Evolutionary conservation across 2,329 filamentous ascomycete genomes (phyloP).

Genomic region (Cladosporium halotolerans): DNA sequence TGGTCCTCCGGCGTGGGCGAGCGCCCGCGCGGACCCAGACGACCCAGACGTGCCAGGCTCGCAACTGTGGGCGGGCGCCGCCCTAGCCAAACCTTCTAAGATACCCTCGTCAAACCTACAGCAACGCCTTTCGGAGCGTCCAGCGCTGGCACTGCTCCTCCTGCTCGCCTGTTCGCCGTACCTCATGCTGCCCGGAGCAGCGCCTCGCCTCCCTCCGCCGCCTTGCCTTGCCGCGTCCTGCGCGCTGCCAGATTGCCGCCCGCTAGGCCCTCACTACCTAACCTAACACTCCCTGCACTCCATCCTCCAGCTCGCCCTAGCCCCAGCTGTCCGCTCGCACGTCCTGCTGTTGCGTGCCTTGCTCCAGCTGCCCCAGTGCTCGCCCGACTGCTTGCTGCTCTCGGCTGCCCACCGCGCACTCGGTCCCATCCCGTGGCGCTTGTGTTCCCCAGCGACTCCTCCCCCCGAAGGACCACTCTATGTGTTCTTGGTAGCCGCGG

Average conservation of each 20-base stretch:
- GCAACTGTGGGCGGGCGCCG: neutral
- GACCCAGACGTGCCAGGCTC: too few relatives aligned
- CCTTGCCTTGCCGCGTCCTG: neutral
- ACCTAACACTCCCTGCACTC: neutral
- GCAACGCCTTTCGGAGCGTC: neutral
- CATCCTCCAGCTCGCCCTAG: neutral
- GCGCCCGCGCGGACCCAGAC: too few relatives aligned
- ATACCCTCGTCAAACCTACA: conserved; percentile 10
- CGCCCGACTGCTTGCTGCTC: neutral
- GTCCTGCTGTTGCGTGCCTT: neutral
- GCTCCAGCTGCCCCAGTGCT: neutral
- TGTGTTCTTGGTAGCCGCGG: neutral
- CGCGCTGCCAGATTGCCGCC: too few relatives aligned
- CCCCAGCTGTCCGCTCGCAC: neutral
- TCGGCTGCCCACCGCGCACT: neutral
- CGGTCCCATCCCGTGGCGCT: neutral
- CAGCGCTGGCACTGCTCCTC: neutral
- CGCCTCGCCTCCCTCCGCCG: too few relatives aligned
- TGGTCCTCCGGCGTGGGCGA: too few relatives aligned
- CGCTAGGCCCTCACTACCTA: neutral
- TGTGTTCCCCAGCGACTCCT: neutral
- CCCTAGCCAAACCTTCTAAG: neutral
- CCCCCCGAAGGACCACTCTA: conserved; percentile 1
- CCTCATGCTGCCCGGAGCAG: too few relatives aligned
- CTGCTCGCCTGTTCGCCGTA: too few relatives aligned